Evolutionary conservation across 176 grass and related monocot species (phyloP).

Genomic region (Lolium rigidum): DNA sequence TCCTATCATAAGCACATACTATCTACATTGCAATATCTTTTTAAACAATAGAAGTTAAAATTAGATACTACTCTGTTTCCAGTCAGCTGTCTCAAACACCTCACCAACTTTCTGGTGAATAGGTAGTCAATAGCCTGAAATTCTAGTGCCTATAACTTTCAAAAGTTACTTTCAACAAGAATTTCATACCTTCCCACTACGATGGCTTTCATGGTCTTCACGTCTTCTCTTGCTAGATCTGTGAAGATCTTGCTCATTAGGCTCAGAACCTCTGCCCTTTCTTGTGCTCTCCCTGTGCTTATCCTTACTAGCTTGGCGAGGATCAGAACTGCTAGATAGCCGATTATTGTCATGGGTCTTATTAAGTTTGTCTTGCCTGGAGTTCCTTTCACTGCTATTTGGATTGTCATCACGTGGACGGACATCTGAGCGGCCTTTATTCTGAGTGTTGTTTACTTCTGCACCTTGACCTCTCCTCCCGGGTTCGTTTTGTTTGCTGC

Average conservation of each 20-base stretch:
- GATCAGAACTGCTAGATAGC: conserved; percentile 59
- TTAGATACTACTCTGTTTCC: conserved; percentile 26
- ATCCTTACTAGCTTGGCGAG: conserved; percentile 59
- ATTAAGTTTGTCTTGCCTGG: conserved; percentile 72
- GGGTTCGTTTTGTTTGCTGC: conserved; percentile 52
- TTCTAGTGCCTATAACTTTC: conserved; percentile 33
- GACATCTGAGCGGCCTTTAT: conserved; percentile 65
- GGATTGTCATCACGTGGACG: conserved; percentile 67
- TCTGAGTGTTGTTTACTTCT: conserved; percentile 59
- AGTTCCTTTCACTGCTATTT: conserved; percentile 69
- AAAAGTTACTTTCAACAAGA: conserved; percentile 41
- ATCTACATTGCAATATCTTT: conserved; percentile 26
- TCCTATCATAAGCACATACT: conserved; percentile 12
- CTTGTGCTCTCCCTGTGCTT: conserved; percentile 76
- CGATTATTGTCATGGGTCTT: conserved; percentile 56
- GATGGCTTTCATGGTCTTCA: conserved; percentile 66
- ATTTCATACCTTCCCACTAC: conserved; percentile 80
- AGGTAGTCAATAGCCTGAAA: conserved; percentile 10
- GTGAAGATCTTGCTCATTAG: conserved; percentile 62
- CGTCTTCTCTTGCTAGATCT: conserved; percentile 73
- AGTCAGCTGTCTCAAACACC: conserved; percentile 8
- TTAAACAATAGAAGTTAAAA: conserved; percentile 20
- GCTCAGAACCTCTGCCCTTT: conserved; percentile 68
- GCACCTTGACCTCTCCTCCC: conserved; percentile 60
- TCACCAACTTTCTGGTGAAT: conserved; percentile 20